These are phyloP conservation scores for Cryptococcus neoformans DNA, from an alignment of 1,284 basidiomycete species.

Conservation along the genomic window DNA sequence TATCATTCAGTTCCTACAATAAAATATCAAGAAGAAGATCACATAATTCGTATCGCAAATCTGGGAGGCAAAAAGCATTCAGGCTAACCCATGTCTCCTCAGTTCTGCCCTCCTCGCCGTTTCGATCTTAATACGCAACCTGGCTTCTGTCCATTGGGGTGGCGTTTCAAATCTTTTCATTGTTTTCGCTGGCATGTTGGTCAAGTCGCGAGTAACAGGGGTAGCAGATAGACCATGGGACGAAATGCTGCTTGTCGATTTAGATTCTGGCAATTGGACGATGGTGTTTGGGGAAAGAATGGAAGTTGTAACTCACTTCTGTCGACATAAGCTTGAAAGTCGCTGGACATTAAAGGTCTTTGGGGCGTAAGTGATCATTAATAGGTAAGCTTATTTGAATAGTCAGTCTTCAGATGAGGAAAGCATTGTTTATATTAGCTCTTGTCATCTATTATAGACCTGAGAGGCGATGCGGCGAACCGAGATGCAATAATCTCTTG, in stretches of 20 bases:
- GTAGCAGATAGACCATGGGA: conserved; percentile 10
- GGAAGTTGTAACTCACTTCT: conserved; percentile 8
- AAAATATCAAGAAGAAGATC: too few relatives aligned
- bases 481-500: too few relatives aligned
- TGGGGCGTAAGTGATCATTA: conserved; percentile 19
- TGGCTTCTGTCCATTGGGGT: conserved; percentile 8
- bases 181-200: background rate
- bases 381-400: background rate
- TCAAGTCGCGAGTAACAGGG: background rate
- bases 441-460: too few relatives aligned
- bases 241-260: background rate
- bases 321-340: conserved; percentile 9
- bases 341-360: conserved; percentile 12
- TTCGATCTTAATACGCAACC: conserved; percentile 17
- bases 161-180: conserved; percentile 1
- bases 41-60: too few relatives aligned
- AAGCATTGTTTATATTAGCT: too few relatives aligned
- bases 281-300: too few relatives aligned
- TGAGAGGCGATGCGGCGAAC: too few relatives aligned
- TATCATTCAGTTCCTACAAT: too few relatives aligned
- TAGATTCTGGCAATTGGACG: too few relatives aligned
- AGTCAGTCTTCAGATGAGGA: background rate
- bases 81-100: conserved; percentile 2
- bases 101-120: conserved; percentile 6
- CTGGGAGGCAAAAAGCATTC: too few relatives aligned